Evolutionary conservation across 2,329 filamentous ascomycete species (phyloP), one percentile per base, ranked within the genome.

Genomic region (Cadophora luteo-olivacea): DNA sequence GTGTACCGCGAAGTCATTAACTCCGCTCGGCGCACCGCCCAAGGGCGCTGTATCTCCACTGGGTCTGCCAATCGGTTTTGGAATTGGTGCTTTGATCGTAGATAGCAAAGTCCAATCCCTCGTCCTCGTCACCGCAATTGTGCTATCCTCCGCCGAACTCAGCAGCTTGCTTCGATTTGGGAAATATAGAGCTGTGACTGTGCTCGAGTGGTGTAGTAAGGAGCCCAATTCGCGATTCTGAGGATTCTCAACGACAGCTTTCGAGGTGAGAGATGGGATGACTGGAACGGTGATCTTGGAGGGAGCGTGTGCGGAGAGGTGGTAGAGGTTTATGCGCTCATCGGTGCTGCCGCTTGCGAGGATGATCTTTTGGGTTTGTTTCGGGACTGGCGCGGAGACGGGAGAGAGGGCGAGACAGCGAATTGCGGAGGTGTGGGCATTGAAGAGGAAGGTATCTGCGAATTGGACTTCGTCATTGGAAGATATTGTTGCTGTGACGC

Each of bases 1-100:
- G 79, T 99, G 96, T 32, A 99, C 91, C 1, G 95, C 93, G 79
- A 99, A 97, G 79, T 94, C 92, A 79, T 97, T 98, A 73, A 98
- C 89, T 22, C 96, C 96, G n/a, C 90, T 88, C 0, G 94, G 94
- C 32, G 91, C 88, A 60, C 89, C 92, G 22, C 93, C 94, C 12
- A 91, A 87, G 1, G 91, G 90, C 8, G 94, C 93, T 22, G 95
- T 98, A 79, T 97, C 95, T 68, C 95, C 95, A 74, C 90, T 95
- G 11, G 95, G 94, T 71, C 94, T 86, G 36, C 93, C 93, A 70
- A 88, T 84, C 2, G 89, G 84, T 80, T 94, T 96, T 3, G 96
- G 91, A 71, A 92, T 89, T 0, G 96, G 96, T 19, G 90, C 93
- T 81, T 97, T 97, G 81, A 99, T 94, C 29, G 89, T 92, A 63